Base-by-base conservation (phyloP, 140 eudicot species). In the Stevia rebaudiana region DNA sequence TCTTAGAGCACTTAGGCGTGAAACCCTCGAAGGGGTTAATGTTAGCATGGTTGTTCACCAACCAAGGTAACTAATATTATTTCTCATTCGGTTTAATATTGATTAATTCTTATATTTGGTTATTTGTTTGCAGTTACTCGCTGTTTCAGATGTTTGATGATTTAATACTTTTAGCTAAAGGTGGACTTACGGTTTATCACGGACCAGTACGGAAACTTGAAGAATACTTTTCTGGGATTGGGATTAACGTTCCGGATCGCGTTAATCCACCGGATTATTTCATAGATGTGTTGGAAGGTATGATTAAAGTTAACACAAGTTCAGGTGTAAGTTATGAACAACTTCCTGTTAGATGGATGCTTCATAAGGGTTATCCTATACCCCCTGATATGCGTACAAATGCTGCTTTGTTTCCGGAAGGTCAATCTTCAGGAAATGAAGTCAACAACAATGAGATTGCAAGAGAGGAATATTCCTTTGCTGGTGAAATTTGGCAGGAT, bases 401-500 rank as follows among this genome's bases (percentile, higher is more conserved):
- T 71, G 53, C 77, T 63, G 61, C 65, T 54, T 64, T 72, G 30
- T 62, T 58, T 6, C 51, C 84, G 8, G 69, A 64, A 50, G 73
- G 73, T 36, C 58, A 21, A 55, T 24, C 65, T 68, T 25, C 54
- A 33, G 77, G 31, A 60, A 35, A 52, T 19, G 74, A 55, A 6
- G 6, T n/a, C 59, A 46, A 43, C 31, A 74, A 47, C 10, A 47
- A 12, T 24, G 76, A 54, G 18, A 63, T 53, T 17, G 15, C 60
- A 13, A 55, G 35, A 8, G 92, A 84, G 68, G 90, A 87, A 56
- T 84, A 78, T 71, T 86, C 97, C 19, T 82, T 87, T 79, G 94
- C 94, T 68, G 95, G 90, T 65, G 95, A 90, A 76, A 67, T 87
- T n/a, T 90, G 97, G 97, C 95, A 90, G 69, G 94, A 87, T 76